A percentile compares a stretch with the other conserved stretches of the same genome.
These are phyloP conservation scores for Lachnellula occidentalis DNA, from an alignment of 2,329 filamentous ascomycete species.

Conservation along the genomic window DNA sequence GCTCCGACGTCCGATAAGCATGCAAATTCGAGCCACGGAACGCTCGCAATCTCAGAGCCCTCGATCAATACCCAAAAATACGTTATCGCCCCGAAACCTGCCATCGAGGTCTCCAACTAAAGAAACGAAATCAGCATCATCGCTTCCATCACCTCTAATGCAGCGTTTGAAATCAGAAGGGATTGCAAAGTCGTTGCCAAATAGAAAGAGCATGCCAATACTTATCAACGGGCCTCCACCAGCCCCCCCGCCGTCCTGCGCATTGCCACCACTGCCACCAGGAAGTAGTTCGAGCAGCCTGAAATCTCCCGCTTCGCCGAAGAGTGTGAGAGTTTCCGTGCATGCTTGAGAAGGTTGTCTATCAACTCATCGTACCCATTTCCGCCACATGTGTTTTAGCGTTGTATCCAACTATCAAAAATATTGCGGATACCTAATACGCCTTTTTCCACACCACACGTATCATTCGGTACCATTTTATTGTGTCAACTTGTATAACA, in stretches of 20 bases:
- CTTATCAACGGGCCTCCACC: slow-evolving; percentile 28
- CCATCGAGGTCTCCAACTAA: neutral
- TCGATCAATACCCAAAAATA: slow-evolving; percentile 39
- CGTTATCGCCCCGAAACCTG: neutral
- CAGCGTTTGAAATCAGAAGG: slow-evolving; percentile 6
- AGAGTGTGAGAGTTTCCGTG: neutral
- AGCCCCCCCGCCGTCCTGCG: slow-evolving; percentile 29
- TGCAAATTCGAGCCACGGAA: slow-evolving; percentile 13
- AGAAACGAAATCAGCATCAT: neutral
- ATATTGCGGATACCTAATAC: neutral
- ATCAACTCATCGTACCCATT: neutral
- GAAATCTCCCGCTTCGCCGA: neutral
- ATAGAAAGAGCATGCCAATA: slow-evolving; percentile 23
- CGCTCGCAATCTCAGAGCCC: slow-evolving; percentile 24
- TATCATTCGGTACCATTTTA: neutral
- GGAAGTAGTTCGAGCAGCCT: slow-evolving; percentile 7
- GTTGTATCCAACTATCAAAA: neutral
- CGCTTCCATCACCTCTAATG: slow-evolving; percentile 4
- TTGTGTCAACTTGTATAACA: neutral
- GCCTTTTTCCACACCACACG: neutral
- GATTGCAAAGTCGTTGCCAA: slow-evolving; percentile 12
- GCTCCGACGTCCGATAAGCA: slow-evolving; percentile 18
- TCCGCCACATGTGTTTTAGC: neutral
- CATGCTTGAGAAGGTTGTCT: neutral
- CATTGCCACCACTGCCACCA: slow-evolving; percentile 28